phyloP scores from a whole-genome alignment of 208 protist species.

The Acanthamoeba royreba region DNA sequence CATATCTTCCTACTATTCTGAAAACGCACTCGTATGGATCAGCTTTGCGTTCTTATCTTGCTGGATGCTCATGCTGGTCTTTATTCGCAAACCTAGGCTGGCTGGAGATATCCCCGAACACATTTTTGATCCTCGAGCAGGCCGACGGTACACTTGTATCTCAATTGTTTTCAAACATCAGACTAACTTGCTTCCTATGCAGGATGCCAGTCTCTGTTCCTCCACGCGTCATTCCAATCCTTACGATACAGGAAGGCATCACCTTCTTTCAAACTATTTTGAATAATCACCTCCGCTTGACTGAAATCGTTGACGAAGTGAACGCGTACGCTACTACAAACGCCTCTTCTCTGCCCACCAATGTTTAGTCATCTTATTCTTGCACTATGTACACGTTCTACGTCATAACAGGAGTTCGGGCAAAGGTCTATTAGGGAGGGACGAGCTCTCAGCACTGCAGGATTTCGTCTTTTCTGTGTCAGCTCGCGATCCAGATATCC shows the following conservation, averaged over 20 bases:
- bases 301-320: too few species aligned
- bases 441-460: neutral
- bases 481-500: neutral
- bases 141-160: neutral
- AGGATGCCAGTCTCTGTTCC: too few species aligned
- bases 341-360: neutral
- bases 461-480: neutral
- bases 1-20: neutral
- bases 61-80: neutral
- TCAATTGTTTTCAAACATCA: too few species aligned
- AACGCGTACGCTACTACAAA: neutral
- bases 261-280: too few species aligned
- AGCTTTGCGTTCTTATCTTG: neutral
- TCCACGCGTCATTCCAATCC: too few species aligned
- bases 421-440: neutral
- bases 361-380: neutral
- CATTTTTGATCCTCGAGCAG: neutral
- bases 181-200: too few species aligned
- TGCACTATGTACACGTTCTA: neutral
- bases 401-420: neutral
- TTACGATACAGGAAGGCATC: too few species aligned
- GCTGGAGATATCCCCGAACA: neutral
- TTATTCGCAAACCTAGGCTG: neutral
- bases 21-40: neutral
- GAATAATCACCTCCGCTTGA: too few species aligned